Evolutionary conservation across 208 protist species (phyloP).

Genomic region (Leishmania guyanensis): DNA sequence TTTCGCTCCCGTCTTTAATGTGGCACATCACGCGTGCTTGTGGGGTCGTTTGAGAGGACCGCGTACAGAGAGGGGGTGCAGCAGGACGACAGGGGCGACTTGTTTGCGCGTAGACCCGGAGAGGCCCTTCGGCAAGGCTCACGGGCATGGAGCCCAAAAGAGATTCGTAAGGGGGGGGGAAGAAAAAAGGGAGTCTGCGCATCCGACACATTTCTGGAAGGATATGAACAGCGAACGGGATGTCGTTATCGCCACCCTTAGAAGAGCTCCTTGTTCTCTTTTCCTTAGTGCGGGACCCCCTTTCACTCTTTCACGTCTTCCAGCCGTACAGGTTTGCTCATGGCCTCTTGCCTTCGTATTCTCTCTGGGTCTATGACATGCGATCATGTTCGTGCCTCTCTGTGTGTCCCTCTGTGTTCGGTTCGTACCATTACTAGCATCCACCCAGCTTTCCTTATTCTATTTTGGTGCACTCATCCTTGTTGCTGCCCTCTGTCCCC

Average conservation of each 20-base stretch:
- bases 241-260: background rate
- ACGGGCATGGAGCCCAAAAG: no score
- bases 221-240: background rate
- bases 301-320: background rate
- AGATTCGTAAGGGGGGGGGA: background rate
- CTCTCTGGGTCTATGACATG: background rate
- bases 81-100: background rate
- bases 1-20: background rate
- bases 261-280: background rate
- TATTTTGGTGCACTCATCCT: background rate
- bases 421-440: no score
- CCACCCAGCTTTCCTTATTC: background rate
- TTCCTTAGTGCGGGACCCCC: background rate
- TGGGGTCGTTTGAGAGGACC: background rate
- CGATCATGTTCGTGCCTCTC: background rate
- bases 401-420: background rate
- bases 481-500: background rate
- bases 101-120: background rate
- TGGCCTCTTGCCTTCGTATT: background rate
- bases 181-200: background rate
- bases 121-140: background rate
- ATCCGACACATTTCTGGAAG: background rate
- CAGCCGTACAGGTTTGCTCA: background rate
- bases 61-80: background rate
- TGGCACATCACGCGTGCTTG: background rate